A percentile compares a stretch with the other conserved stretches of the same genome.
These are phyloP conservation scores for Trichoderma reesei DNA, from an alignment of 495 filamentous ascomycete genomes.

Conservation along the genomic window DNA sequence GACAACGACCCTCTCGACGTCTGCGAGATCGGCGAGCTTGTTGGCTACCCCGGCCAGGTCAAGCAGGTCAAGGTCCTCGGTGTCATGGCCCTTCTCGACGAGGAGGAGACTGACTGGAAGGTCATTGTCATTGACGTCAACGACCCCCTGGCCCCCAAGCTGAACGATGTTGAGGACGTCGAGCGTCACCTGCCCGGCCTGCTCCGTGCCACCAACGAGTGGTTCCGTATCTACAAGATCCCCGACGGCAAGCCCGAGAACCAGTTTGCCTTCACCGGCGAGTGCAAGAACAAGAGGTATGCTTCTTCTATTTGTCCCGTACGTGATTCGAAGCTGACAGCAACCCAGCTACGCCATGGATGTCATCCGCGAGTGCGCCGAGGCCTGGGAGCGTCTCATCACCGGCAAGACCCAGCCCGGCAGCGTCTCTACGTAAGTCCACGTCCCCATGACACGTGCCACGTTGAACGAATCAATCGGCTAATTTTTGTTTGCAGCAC, in stretches of 20 bases:
- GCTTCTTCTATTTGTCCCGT: conserved; percentile 12
- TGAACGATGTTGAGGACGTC: conserved; percentile 98
- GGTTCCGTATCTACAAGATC: conserved; percentile 99
- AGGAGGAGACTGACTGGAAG: conserved; percentile 99
- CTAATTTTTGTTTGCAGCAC: conserved; percentile 39
- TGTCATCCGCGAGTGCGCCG: conserved; percentile 86
- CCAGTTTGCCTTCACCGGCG: conserved; percentile 99
- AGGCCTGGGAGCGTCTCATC: conserved; percentile 95
- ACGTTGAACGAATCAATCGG: background rate
- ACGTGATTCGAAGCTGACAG: conserved; percentile 17
- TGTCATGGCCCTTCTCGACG: conserved; percentile 97
- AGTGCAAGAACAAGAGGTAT: conserved; percentile 99
- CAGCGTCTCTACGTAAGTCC: conserved; percentile 69
- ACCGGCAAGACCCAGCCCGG: conserved; percentile 72
- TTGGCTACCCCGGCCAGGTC: conserved; percentile 88
- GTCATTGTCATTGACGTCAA: conserved; percentile 98
- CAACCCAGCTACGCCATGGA: conserved; percentile 71
- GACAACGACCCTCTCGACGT: conserved; percentile 99
- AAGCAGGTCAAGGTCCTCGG: conserved; percentile 99
- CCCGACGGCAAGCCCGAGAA: conserved; percentile 99
- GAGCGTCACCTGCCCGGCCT: conserved; percentile 97
- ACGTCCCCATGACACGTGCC: background rate
- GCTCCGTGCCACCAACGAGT: conserved; percentile 96
- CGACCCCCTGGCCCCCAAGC: conserved; percentile 89
- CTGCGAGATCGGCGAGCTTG: conserved; percentile 98